Base-by-base conservation (phyloP, 2,329 filamentous ascomycete species). In the Trichophyton simii region DNA sequence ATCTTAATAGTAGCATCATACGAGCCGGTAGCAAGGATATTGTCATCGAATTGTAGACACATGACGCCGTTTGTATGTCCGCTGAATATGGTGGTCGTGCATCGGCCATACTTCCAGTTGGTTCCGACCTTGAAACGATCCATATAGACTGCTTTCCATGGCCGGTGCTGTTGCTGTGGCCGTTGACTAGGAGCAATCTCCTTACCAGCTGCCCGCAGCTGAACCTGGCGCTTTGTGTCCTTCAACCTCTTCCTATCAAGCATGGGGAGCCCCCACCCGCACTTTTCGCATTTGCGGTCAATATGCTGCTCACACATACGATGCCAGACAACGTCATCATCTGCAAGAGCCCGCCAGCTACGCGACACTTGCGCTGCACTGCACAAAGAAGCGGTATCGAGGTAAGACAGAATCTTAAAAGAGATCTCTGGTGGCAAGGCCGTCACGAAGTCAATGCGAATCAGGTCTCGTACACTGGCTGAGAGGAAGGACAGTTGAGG, bases 221-320 rank as follows among this genome's bases (percentile, higher is more conserved):
- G 87, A 67, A 90, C 91, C 71, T 94, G 87, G 64, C 88, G 85
- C 74, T 90, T 95, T 73, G 92, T 91, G 65, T 89, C 91, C 66
- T 89, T 84, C 65, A 99, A 76, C 68, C 89, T 83, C 75, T 95
- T 96, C 68, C 90, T 83, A 70, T 99, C 94, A 58, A 99, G 77
- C 61, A 95, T 77, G 15, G 94, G 94, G 63, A 99, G 75, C 1
- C 94, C 94, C 90, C 91, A 97, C 25, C 94, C 92, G 71, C 94
- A 99, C 71, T 94, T 95, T 63, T 86, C 91, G 73, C 91, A 96
- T 72, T 95, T 95, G 63, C 90, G 81, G 72, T 95, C 89, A 67
- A 96, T 95, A 73, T 96, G 91, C 71, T 97, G 92, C 73, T 96
- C 91, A 72, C 94, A 99, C 91, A 97, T 96, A 65, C 87, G 88